Conservation (phyloP, 768 basidiomycete genomes). For the Kwoniella sp. region DNA sequence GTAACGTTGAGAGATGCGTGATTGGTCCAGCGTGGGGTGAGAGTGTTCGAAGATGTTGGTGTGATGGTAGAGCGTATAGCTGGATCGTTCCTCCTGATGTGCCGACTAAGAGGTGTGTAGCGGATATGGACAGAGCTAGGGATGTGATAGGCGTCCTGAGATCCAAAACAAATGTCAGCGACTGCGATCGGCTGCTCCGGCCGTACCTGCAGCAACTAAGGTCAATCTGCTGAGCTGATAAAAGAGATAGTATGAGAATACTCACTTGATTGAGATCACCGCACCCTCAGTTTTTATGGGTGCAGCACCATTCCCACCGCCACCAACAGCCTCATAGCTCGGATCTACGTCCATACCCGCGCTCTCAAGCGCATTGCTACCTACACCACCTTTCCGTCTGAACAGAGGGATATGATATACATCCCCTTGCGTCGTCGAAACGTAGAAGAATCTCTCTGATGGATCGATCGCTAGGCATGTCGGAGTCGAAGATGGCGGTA, state of each 20-base stretch:
- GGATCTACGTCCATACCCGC: constrained; percentile 4
- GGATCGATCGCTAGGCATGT: constrained; percentile 69
- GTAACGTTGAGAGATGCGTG: constrained; percentile 72
- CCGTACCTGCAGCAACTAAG: too few relatives aligned
- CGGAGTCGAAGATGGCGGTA: constrained; percentile 71
- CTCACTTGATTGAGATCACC: constrained; percentile 68
- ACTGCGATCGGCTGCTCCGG: too few relatives aligned
- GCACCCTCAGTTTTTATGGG: constrained; percentile 40
- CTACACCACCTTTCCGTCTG: constrained; percentile 54
- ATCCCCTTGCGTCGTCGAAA: constrained; percentile 72
- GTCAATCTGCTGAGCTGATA: too few relatives aligned
- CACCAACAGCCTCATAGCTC: constrained; percentile 39
- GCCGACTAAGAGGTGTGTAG: constrained; percentile 77
- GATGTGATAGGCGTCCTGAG: constrained; percentile 73
- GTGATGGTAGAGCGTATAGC: constrained; percentile 83
- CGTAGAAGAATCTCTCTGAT: constrained; percentile 87
- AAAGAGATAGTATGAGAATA: background rate
- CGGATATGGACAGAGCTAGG: constrained; percentile 74
- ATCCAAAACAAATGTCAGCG: constrained; percentile 29
- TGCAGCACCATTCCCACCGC: constrained; percentile 40
- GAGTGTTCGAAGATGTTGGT: constrained; percentile 83
- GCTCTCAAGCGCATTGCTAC: constrained; percentile 4
- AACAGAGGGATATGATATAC: constrained; percentile 81
- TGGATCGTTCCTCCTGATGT: constrained; percentile 73
- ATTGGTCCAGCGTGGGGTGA: constrained; percentile 61